These are phyloP conservation scores for Moringa oleifera DNA, from an alignment of 345 rosid genomes.

Conservation along the genomic window DNA sequence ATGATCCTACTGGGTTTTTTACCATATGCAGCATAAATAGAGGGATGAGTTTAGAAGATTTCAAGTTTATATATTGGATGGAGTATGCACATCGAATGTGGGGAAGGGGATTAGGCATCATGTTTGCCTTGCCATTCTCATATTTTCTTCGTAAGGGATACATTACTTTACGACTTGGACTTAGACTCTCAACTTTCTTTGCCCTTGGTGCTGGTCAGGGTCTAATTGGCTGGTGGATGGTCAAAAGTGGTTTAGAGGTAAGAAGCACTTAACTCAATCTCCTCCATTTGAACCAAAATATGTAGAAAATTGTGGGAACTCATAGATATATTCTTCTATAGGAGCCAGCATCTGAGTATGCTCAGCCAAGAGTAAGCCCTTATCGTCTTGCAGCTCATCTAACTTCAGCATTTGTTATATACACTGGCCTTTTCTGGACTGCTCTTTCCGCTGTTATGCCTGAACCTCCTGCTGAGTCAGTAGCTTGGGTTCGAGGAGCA, in stretches of 20 bases:
- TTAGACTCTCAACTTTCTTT: conserved; percentile 69
- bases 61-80: conserved; percentile 97
- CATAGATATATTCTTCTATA: conserved; percentile 21
- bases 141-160: conserved; percentile 85
- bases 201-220: conserved; percentile 99
- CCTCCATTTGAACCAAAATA: not conserved
- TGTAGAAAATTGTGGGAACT: conserved; percentile 9
- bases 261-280: conserved; percentile 8
- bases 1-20: conserved; percentile 1
- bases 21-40: conserved; percentile 55
- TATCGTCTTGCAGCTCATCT: conserved; percentile 93
- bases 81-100: conserved; percentile 97
- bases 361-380: conserved; percentile 92
- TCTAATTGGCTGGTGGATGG: conserved; percentile 99
- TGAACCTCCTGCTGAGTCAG: conserved; percentile 86
- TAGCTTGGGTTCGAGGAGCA: conserved; percentile 79
- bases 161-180: conserved; percentile 73
- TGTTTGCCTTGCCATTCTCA: conserved; percentile 97
- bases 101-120: conserved; percentile 95
- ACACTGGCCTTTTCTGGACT: conserved; percentile 90
- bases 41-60: conserved; percentile 92
- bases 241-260: conserved; percentile 97
- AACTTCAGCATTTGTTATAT: conserved; percentile 89
- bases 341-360: conserved; percentile 90
- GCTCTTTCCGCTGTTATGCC: conserved; percentile 92